These are phyloP conservation scores for Huntiella moniliformis DNA, from an alignment of 2,329 filamentous ascomycete species.

Conservation along the genomic window DNA sequence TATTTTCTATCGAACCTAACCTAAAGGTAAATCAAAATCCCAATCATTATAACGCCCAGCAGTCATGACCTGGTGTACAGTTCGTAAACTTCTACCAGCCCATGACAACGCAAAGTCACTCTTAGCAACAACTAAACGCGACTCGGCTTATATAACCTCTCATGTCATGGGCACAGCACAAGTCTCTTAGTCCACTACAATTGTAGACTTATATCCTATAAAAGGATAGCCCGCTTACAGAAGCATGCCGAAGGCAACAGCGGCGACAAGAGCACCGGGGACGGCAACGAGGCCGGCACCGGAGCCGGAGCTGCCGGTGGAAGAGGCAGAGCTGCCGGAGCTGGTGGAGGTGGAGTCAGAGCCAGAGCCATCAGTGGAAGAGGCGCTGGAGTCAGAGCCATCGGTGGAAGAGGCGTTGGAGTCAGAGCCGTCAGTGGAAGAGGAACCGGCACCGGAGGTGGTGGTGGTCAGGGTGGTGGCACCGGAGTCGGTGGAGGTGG, in stretches of 20 bases:
- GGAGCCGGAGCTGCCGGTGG: constrained; percentile 16
- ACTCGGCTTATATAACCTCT: background rate
- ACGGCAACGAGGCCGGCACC: constrained; percentile 27
- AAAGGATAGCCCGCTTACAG: constrained; percentile 21
- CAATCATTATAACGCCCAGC: constrained; percentile 5
- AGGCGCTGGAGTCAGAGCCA: constrained; percentile 5
- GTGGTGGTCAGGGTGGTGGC: constrained; percentile 14
- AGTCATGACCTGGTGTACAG: constrained; percentile 8
- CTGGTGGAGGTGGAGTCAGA: constrained; percentile 12
- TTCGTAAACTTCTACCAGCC: background rate
- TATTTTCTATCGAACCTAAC: background rate
- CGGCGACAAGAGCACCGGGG: constrained; percentile 26
- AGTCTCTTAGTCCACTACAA: too few relatives aligned
- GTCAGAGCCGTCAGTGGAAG: constrained; percentile 12
- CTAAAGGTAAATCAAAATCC: background rate
- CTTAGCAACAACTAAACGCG: constrained; percentile 4
- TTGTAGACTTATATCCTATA: too few relatives aligned
- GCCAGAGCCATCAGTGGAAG: constrained; percentile 8
- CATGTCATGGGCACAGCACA: background rate
- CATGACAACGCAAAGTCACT: background rate
- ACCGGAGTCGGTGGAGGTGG: background rate
- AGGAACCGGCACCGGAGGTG: constrained; percentile 13
- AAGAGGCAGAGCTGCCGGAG: constrained; percentile 13
- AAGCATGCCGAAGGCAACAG: constrained; percentile 29
- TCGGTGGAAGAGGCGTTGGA: constrained; percentile 10